Evolutionary conservation across 192 early-diverging fungal genomes (phyloP).

Genomic region (Chytriomyces confervae): DNA sequence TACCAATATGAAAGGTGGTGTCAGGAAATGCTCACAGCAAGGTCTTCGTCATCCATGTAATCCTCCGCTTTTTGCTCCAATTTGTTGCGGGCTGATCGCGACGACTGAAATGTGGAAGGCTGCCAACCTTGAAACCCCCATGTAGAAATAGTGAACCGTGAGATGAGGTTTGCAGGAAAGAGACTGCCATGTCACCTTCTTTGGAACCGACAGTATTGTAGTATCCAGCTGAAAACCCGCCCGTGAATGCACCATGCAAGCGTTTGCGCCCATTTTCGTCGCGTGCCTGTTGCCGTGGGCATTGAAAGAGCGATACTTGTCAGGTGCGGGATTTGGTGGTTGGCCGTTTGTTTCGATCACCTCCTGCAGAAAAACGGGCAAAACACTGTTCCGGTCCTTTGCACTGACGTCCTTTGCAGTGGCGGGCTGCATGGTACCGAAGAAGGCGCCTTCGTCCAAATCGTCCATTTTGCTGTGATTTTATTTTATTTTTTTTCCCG

Average conservation of each 20-base stretch:
- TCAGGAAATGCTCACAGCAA: conserved; percentile 54
- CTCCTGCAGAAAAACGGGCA: conserved; percentile 59
- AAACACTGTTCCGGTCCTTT: conserved; percentile 55
- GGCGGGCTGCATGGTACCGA: conserved; percentile 52
- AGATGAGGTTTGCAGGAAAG: conserved; percentile 4
- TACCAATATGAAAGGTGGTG: neutral
- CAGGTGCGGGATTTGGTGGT: neutral
- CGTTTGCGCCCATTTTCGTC: conserved; percentile 73
- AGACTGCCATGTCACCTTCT: conserved; percentile 65
- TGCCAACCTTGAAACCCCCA: conserved; percentile 65
- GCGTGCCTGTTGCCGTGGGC: conserved; percentile 34
- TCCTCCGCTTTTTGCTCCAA: conserved; percentile 71
- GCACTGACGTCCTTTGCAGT: conserved; percentile 46
- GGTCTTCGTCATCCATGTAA: conserved; percentile 97
- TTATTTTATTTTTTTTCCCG: neutral
- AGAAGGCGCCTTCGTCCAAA: conserved; percentile 11
- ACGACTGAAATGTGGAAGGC: conserved; percentile 80
- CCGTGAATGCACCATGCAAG: conserved; percentile 91
- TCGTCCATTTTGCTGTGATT: conserved; percentile 20
- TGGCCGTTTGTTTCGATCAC: conserved; percentile 22
- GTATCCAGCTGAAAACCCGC: conserved; percentile 94
- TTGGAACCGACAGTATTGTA: conserved; percentile 96
- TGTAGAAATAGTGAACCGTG: neutral
- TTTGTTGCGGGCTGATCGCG: conserved; percentile 63
- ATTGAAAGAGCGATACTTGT: neutral